Percentiles rank a stretch among this genome's conserved stretches.
Conservation (phyloP, 345 rosid genomes). For the Viola odorata region DNA sequence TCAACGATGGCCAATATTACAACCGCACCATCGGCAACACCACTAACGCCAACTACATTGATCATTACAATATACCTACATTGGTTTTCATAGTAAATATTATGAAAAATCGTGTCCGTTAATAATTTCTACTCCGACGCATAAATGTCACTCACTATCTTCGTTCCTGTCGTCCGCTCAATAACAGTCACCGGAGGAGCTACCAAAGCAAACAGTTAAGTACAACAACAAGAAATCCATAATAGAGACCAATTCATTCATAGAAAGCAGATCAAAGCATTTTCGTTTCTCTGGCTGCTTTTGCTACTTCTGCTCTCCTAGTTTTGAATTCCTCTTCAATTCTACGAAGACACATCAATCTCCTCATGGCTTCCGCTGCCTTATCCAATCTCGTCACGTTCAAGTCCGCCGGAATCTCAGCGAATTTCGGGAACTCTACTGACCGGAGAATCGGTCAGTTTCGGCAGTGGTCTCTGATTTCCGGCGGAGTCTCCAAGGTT, state of each 20-base stretch:
- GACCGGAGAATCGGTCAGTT: constrained; percentile 35
- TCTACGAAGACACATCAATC: constrained; percentile 24
- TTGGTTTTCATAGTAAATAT: too few relatives aligned
- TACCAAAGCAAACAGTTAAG: constrained; percentile 23
- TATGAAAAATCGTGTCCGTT: too few relatives aligned
- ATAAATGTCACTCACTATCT: constrained; percentile 1
- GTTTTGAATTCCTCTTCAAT: constrained; percentile 1
- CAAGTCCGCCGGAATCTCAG: constrained; percentile 36
- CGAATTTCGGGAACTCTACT: constrained; percentile 13
- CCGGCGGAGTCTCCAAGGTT: constrained; percentile 25
- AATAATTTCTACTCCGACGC: too few relatives aligned
- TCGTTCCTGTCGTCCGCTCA: constrained; percentile 31
- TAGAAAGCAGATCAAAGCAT: neutral
- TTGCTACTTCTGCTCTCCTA: constrained; percentile 15
- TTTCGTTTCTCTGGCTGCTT: constrained; percentile 31
- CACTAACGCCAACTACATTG: too few relatives aligned
- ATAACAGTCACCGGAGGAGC: constrained; percentile 30
- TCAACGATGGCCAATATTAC: neutral
- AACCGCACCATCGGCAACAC: neutral
- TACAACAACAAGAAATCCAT: neutral
- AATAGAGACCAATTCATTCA: neutral
- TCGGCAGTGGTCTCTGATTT: constrained; percentile 43
- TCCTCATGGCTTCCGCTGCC: constrained; percentile 32
- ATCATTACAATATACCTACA: too few relatives aligned
- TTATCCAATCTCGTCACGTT: constrained; percentile 48